phyloP scores from a whole-genome alignment of 768 basidiomycete genomes.

The Boletus eberwhitei region DNA sequence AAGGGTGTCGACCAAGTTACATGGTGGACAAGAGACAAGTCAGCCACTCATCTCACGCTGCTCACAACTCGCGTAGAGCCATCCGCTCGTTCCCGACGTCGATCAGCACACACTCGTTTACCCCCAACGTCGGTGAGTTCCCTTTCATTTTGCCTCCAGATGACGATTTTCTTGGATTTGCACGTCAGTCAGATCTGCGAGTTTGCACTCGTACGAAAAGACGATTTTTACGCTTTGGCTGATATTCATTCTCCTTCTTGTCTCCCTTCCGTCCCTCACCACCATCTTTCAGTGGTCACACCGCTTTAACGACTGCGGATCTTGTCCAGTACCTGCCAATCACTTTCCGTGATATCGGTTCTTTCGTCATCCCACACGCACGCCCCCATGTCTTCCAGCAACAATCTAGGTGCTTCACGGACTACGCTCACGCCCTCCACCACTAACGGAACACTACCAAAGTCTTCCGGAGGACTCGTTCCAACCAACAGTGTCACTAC shows the following conservation, averaged over 20 bases:
- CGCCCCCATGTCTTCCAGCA: slow-evolving; percentile 27
- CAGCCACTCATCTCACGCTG: slow-evolving; percentile 19
- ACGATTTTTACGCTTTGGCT: slow-evolving; percentile 42
- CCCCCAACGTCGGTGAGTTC: slow-evolving; percentile 18
- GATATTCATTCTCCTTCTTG: slow-evolving; percentile 23
- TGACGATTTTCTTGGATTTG: slow-evolving; percentile 54
- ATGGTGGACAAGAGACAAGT: slow-evolving; percentile 5
- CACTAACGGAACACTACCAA: slow-evolving; percentile 34
- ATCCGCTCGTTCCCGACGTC: background rate
- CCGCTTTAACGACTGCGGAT: background rate
- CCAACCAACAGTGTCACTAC: slow-evolving; percentile 86
- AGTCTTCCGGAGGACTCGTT: slow-evolving; percentile 49
- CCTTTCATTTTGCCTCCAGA: slow-evolving; percentile 4
- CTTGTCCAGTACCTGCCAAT: background rate
- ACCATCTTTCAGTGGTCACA: slow-evolving; percentile 1
- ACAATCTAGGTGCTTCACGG: slow-evolving; percentile 31
- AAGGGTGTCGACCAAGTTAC: background rate
- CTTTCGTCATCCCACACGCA: background rate
- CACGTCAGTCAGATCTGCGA: slow-evolving; percentile 57
- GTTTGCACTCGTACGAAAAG: slow-evolving; percentile 27
- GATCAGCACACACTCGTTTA: background rate
- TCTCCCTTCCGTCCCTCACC: slow-evolving; percentile 3
- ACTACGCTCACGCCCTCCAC: slow-evolving; percentile 26
- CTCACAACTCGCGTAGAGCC: background rate
- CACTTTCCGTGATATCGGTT: background rate